Base-by-base conservation (phyloP, 257 asterid genomes). In the Solanum gracilifrons region DNA sequence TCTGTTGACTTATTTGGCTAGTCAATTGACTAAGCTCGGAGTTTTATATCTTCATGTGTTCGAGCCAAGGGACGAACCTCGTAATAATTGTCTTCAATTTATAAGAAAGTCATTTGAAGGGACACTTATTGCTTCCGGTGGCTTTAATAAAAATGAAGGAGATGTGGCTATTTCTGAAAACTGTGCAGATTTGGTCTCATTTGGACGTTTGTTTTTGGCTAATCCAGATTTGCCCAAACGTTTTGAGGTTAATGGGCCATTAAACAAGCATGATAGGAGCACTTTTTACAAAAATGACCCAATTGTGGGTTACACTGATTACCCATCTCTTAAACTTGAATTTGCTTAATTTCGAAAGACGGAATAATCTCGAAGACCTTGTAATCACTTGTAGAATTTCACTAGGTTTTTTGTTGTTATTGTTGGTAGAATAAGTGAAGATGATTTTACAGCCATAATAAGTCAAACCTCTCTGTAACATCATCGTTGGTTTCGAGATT, bases 291-390 rank as follows among this genome's bases (percentile, higher is more conserved):
- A 86, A 0, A 77, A 89, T 0, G 94, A 95, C 92, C 97, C 98
- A 11, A 91, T 93, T 27, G 89, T 92, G 25, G 98, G 98, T 41
- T 94, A 91, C 82, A 94, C 98, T 2, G 97, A 94, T 88, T 94
- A 95, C 86, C 97, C 98, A 18, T 94, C 91, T 88, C 93, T 95
- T 35, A 6, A 83, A 29, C 93, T 92, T 83, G 58, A 51, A 29
- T 7, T 29, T 69, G 23, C 37, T 69, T 69, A 71, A 71, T 31
- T 71, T 71, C 4, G 0, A 71, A 71, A 71, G 75, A 3, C 5
- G 1, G 5, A 29, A 68, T 13, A 15, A 6, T 68, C 5, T 29
- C 21, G 2, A 69, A 29, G 74, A 27, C 3, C 21, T 12, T 12
- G 74, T 66, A 66, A 6, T 66, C 9, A 41, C n/a, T 6, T 2